Evolutionary conservation across 495 filamentous ascomycete species (phyloP), one percentile per base, ranked within the genome.

Genomic region (Tuber indicum): DNA sequence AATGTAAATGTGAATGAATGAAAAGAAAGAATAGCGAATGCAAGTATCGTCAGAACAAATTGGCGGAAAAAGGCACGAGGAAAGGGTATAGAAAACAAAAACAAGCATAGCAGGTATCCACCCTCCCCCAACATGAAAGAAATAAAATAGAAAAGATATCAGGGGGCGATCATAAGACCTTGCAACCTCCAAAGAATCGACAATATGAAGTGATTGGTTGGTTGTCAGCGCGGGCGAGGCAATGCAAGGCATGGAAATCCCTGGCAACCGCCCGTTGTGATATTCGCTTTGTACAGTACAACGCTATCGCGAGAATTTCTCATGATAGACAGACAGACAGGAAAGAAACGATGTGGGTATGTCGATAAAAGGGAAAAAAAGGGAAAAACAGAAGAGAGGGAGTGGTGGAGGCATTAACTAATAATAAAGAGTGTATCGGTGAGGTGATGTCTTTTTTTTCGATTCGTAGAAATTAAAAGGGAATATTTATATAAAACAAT

Each of bases 401-500:
- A 46, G 17, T 43, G 6, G n/a, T 16, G 39, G 41, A 10, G 41
- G 44, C 17, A 46, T 43, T 72, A 42, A 43, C 44, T 32, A 72
- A 42, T 16, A 72, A n/a, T 16, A 72, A n/a, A 32, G 41, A 42
- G 41, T 72, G 41, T 42, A 72, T 43, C 71, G 71, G 41, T 72
- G 23, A 72, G 41, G 21, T 36, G 71, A 42, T 72, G 71, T 72
- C 71, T 43, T 72, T 46, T 45, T 72, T 46, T 32, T 43, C 39
- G 41, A 41, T 46, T 42, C 71, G 41, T 42, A n/a, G 17, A 42
- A 72, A 72, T 72, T 46, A 72, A 42, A 46, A 72, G 26, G 23
- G 71, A 45, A 72, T 46, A 72, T 46, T 72, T 72, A 72, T 46
- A n/a, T 72, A n/a, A 72, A n/a, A 43, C 16, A n/a, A 72, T 32